Conservation (phyloP, 495 filamentous ascomycete genomes). For the Mytilinidion resinicola region DNA sequence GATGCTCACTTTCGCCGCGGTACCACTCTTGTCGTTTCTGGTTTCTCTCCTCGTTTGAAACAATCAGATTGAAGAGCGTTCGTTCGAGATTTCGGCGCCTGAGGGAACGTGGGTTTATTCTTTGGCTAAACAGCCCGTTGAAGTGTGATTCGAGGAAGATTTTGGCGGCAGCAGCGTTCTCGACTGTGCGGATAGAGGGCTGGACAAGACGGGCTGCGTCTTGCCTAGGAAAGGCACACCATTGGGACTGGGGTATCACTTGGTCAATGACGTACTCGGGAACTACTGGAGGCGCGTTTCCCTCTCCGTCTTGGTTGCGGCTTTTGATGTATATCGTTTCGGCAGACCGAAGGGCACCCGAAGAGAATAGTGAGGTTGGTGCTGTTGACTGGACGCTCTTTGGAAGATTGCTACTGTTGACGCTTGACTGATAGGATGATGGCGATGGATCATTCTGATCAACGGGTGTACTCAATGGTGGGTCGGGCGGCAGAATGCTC, state of each 20-base stretch:
- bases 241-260: constrained; percentile 32
- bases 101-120: constrained; percentile 53
- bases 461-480: constrained; percentile 14
- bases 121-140: constrained; percentile 52
- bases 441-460: constrained; percentile 30
- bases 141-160: constrained; percentile 82
- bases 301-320: background rate
- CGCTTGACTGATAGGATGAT: constrained; percentile 13
- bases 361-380: constrained; percentile 25
- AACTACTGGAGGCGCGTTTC: constrained; percentile 11
- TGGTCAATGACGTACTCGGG: constrained; percentile 35
- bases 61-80: constrained; percentile 45
- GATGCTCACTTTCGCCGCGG: constrained; percentile 62
- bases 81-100: constrained; percentile 63
- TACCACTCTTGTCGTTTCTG: constrained; percentile 53
- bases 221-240: constrained; percentile 36
- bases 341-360: constrained; percentile 16
- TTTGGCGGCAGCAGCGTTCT: constrained; percentile 72
- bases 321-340: constrained; percentile 15
- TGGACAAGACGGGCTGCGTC: constrained; percentile 30
- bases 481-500: background rate
- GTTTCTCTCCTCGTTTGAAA: constrained; percentile 52
- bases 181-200: constrained; percentile 69
- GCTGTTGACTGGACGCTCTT: constrained; percentile 23
- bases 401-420: constrained; percentile 7